Evolutionary conservation across 1,139 yeast species (phyloP).

Genomic region (Sugiyamaella castrensis): DNA sequence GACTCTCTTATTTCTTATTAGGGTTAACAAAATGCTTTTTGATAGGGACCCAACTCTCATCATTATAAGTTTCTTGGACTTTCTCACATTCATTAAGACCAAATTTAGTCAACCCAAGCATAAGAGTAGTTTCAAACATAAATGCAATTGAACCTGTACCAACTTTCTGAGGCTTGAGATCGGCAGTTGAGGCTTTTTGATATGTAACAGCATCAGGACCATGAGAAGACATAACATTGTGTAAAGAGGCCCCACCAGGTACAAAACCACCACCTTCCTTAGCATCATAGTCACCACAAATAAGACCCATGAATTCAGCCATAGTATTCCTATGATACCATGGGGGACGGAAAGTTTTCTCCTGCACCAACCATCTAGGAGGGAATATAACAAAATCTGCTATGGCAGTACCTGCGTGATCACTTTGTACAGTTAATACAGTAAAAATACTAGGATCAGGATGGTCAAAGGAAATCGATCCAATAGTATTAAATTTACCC

Average conservation of each 20-base stretch:
- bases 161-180: constrained; percentile 27
- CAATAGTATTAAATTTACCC: constrained; percentile 30
- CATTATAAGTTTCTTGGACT: constrained; percentile 27
- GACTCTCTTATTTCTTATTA: neutral
- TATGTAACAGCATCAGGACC: constrained; percentile 33
- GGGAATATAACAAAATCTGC: constrained; percentile 36
- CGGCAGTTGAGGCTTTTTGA: constrained; percentile 28
- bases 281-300: constrained; percentile 33
- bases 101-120: constrained; percentile 28
- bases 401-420: constrained; percentile 31
- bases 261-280: constrained; percentile 32
- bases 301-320: constrained; percentile 36
- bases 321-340: constrained; percentile 34
- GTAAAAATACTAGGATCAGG: constrained; percentile 34
- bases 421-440: constrained; percentile 32
- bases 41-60: constrained; percentile 28
- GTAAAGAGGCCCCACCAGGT: constrained; percentile 36
- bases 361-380: constrained; percentile 35
- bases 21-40: constrained; percentile 19
- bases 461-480: constrained; percentile 34
- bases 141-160: constrained; percentile 34
- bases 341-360: constrained; percentile 35
- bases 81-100: constrained; percentile 27
- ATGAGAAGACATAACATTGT: constrained; percentile 35
- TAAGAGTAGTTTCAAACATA: constrained; percentile 31